Evolutionary conservation across 345 rosid genomes (phyloP), one percentile per base, ranked within the genome.

Genomic region (Gynandropsis gynandra): DNA sequence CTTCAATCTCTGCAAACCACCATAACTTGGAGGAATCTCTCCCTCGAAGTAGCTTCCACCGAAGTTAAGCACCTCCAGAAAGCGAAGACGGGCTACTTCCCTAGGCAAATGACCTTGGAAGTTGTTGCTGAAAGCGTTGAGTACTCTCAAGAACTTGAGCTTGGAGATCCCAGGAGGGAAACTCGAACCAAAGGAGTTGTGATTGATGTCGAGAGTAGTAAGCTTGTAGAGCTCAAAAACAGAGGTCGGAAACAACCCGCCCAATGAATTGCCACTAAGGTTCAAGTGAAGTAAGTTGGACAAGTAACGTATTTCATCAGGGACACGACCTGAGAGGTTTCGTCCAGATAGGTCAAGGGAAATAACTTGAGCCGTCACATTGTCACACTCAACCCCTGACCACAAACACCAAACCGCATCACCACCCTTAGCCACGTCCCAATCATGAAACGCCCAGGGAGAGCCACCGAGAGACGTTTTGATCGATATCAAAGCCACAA

Each of bases 1-100:
- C 70, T 58, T 83, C 10, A 92, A 34, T 50, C 73, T 73, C 1
- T 66, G 66, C 38, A 88, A 71, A 37, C 63, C 76, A 49, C 90
- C 88, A 14, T 85, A 92, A 11, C 44, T 70, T 0, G 54, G 16
- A 0, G 98, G 97, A 52, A 92, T 88, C 49, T 59, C 81, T 32
- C 85, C 98, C 43, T 68, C 72, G 44, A 92, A 92, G 80, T 79
- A 92, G 78, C 94, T 87, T 13, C 98, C 98, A 0, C 97, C 93
- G n/a, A 92, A 79, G 68, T 88, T 92, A 63, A 92, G 86, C 61
- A 69, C 70, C 75, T 92, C 90, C 47, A 92, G 63, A 64, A 51
- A 78, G 60, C 63, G 82, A 17, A 88, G 70, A 24, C 44, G 52
- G 19, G 63, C 31, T n/a, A 85, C 52, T 10, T 82, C 98, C 5